Conservation (phyloP, 345 rosid genomes). For the Moricandia moricandioides region DNA sequence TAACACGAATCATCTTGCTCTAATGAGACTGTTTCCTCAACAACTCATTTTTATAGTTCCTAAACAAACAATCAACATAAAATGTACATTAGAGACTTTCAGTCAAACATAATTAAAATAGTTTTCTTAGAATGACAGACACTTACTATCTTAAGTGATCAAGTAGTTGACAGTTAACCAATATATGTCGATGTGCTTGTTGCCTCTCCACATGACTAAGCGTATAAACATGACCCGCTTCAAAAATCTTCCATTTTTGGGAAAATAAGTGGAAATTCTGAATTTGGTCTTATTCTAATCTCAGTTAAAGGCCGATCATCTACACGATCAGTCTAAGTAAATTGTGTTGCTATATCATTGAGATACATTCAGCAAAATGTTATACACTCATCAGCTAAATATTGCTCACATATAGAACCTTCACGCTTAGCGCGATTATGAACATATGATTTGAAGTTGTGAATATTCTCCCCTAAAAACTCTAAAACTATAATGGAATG, state of each 20-base stretch:
- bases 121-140: not conserved
- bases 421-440: not conserved
- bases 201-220: not conserved
- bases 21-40: not conserved
- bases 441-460: not conserved
- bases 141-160: constrained; percentile 16
- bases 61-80: not conserved
- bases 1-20: not conserved
- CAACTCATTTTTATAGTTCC: not conserved
- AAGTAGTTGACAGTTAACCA: constrained; percentile 5
- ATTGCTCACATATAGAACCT: not conserved
- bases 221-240: not conserved
- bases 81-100: not conserved
- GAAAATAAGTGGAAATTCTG: not conserved
- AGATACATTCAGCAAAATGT: not conserved
- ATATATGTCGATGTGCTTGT: constrained; percentile 4
- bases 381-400: not conserved
- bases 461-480: too few relatives aligned
- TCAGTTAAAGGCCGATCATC: not conserved
- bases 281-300: not conserved
- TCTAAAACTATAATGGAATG: too few relatives aligned
- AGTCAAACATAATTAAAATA: not conserved
- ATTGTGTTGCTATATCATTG: not conserved
- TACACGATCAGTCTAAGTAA: not conserved
- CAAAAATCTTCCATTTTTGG: constrained; percentile 1